phyloP scores from a whole-genome alignment of 805 yeast species.

The Brettanomyces anomalus region DNA sequence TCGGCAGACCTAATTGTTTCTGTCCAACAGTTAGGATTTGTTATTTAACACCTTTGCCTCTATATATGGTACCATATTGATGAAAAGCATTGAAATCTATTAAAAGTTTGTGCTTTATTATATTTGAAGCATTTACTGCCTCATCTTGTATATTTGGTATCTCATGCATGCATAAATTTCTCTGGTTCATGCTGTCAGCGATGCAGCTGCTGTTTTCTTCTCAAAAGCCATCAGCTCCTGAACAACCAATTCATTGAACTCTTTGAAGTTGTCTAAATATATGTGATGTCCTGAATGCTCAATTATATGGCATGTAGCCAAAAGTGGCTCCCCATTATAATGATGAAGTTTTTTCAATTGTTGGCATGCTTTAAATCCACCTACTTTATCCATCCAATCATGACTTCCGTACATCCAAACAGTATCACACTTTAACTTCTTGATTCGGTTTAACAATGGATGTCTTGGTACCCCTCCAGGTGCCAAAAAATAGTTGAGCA shows the following conservation, averaged over 20 bases:
- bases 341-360: slow-evolving; percentile 24
- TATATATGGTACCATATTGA: no score
- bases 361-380: slow-evolving; percentile 35
- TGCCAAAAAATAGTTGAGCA: slow-evolving; percentile 71
- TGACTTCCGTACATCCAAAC: slow-evolving; percentile 82
- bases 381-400: slow-evolving; percentile 51
- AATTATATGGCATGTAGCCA: slow-evolving; percentile 23
- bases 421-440: slow-evolving; percentile 48
- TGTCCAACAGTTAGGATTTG: no score
- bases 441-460: slow-evolving; percentile 52
- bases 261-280: slow-evolving; percentile 56
- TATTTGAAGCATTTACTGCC: no score
- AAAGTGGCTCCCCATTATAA: slow-evolving; percentile 3
- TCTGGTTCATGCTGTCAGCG: no score
- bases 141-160: no score
- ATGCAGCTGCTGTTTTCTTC: neutral
- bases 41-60: no score
- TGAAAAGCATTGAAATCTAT: no score
- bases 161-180: no score
- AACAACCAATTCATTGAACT: slow-evolving; percentile 43
- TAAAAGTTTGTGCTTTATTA: no score
- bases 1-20: no score
- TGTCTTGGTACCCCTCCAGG: slow-evolving; percentile 88
- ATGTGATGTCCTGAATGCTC: slow-evolving; percentile 67
- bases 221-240: slow-evolving; percentile 38